Base-by-base conservation (phyloP, 192 early-diverging fungal species). In the Irineochytrium annulatum region DNA sequence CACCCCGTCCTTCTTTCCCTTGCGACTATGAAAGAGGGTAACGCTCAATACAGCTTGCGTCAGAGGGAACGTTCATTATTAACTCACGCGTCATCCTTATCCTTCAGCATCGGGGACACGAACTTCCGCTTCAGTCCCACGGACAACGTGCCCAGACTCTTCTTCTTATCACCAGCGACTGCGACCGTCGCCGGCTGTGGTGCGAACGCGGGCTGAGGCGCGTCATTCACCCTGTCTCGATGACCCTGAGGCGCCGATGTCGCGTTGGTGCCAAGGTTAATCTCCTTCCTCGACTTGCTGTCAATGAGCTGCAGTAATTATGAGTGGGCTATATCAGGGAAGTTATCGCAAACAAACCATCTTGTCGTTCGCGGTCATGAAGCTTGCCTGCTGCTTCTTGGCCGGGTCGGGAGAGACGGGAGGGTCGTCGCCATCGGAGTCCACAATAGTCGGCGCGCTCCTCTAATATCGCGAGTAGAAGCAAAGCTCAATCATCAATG, bases 51-150 rank as follows among this genome's bases (percentile, higher is more conserved):
- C 55, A 48, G 2, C 26, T 35, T 16, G 14, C 27, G 1, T 11
- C 4, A 19, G 20, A 22, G 35, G n/a, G 34, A 52, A 28, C 34
- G 6, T 6, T 20, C 6, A 27, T 19, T 32, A 6, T 45, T 20
- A 19, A 20, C 55, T 0, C 16, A 22, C 0, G 46, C 53, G 4
- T 70, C 65, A 13, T 61, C 65, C 22, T 6, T n/a, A 45, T 44
- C 67, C 31, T 2, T 43, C 17, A 69, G 63, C 13, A 81, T 49
- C 4, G 79, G 79, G 16, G 79, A 71, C 17, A 76, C 77, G 69
- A 81, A 81, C 20, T 74, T 76, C 11, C 64, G 11, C 8, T 24
- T 14, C 8, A 6, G 13, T 17, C 17, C 6, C 17, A 24, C 8
- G 6, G 46, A 8, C 8, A 24, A 20, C 11, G 24, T 24, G 13